Conservation (phyloP, 306 rosid species). For the Dalbergia cultrata region DNA sequence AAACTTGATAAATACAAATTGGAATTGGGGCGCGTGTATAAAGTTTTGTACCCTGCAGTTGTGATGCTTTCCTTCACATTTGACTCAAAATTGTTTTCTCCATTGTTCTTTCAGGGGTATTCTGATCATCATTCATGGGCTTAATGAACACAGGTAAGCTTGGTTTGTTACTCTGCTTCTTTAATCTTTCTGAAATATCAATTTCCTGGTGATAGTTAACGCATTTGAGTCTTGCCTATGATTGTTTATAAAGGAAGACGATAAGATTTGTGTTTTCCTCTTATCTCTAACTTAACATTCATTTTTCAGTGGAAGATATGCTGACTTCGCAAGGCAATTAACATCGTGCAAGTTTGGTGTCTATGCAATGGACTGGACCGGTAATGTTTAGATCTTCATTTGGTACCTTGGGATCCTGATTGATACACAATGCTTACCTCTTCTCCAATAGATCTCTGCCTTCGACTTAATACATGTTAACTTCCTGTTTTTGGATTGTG, state of each 20-base stretch:
- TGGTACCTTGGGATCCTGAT: constrained; percentile 2
- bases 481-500: background rate
- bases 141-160: constrained; percentile 92
- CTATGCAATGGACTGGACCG: constrained; percentile 99
- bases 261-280: background rate
- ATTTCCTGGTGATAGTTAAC: background rate
- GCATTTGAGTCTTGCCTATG: constrained; percentile 9
- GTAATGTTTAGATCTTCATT: constrained; percentile 49
- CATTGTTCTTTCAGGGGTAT: constrained; percentile 76
- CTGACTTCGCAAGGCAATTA: constrained; percentile 79
- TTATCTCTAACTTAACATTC: constrained; percentile 38
- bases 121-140: constrained; percentile 90
- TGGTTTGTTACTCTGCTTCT: background rate
- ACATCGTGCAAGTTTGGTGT: constrained; percentile 88
- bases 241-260: constrained; percentile 19
- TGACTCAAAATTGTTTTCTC: constrained; percentile 29
- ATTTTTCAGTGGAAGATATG: constrained; percentile 93
- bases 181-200: background rate
- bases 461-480: background rate
- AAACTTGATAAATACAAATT: background rate
- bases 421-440: background rate
- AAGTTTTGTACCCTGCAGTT: constrained; percentile 18
- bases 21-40: background rate
- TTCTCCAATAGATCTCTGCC: constrained; percentile 1
- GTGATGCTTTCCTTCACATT: constrained; percentile 32